phyloP scores from a whole-genome alignment of 495 filamentous ascomycete species.

The Penicillium desertorum region DNA sequence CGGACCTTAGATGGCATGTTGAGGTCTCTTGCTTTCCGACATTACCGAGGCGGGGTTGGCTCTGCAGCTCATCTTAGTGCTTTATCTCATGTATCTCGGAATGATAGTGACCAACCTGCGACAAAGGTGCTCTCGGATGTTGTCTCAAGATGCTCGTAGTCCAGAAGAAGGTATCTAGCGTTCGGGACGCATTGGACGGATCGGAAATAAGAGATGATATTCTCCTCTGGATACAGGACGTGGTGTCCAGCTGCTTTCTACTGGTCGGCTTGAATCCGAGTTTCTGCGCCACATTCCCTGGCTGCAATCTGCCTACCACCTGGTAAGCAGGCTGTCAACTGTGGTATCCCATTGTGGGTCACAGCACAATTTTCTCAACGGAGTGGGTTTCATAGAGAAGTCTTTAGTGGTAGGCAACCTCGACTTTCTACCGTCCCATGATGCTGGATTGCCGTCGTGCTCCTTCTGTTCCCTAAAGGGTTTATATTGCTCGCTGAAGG shows the following conservation, averaged over 20 bases:
- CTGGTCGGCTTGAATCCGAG: constrained; percentile 32
- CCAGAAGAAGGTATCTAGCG: constrained; percentile 19
- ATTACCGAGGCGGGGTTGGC: constrained; percentile 16
- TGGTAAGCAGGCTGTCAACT: constrained; percentile 22
- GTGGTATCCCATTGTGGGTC: constrained; percentile 32
- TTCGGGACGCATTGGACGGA: constrained; percentile 36
- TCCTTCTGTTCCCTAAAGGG: too few species aligned
- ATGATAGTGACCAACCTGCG: constrained; percentile 21
- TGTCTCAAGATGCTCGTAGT: constrained; percentile 19
- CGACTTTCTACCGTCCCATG: too few species aligned
- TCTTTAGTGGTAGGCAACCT: too few species aligned
- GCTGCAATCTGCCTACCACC: constrained; percentile 19
- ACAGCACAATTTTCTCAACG: constrained; percentile 23
- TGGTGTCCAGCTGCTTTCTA: constrained; percentile 31
- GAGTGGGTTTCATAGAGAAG: constrained; percentile 25
- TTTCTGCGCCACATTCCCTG: constrained; percentile 19
- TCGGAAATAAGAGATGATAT: too few species aligned
- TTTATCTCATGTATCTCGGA: constrained; percentile 16
- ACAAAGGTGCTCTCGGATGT: constrained; percentile 14
- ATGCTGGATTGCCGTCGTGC: too few species aligned
- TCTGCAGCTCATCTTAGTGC: constrained; percentile 18
- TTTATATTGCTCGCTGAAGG: too few species aligned
- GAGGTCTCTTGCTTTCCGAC: constrained; percentile 30
- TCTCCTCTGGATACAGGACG: too few species aligned
- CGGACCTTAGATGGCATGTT: constrained; percentile 29